Base-by-base conservation (phyloP, 306 rosid species). In the Styphnolobium japonicum region DNA sequence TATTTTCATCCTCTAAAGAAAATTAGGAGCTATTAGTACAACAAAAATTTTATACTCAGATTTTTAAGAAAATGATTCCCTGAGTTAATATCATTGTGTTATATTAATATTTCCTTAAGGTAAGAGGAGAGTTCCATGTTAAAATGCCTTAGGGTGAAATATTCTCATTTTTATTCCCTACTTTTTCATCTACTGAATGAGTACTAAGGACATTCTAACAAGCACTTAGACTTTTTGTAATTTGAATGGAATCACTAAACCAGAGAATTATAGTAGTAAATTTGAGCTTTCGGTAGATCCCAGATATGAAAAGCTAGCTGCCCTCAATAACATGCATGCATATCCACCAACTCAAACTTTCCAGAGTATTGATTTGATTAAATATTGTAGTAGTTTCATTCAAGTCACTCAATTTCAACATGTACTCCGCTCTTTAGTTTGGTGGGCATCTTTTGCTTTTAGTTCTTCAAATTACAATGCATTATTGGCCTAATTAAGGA, bases 281-380 rank as follows among this genome's bases (percentile, higher is more conserved):
- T 10, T 19, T 75, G 5, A 75, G 31, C 81, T 65, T 65, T 77
- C 33, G 66, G 74, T 36, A 14, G 81, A 76, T 76, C 7, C 49
- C 19, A 76, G 15, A 36, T 22, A 22, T 65, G 71, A 71, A 12
- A 71, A 11, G 22, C 43, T 9, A 27, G 71, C 7, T 67, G 7
- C 73, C 37, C 4, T 15, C 23, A 67, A 10, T 63, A 21, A 21
- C 10, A 45, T 15, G 43, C 27, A 48, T 69, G 25, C 60, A 53
- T 52, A 51, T 34, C 5, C 49, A 33, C 65, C 16, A 11, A 71
- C 46, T 31, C 25, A 62, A 62, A 62, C n/a, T 22, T 22, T 56
- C 0, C n/a, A 22, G 6, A 56, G 15, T 6, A 3, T 7, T 23
- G 6, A 27, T 27, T 1, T 27, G 31, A 56, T 56, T 56, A 23